Percentiles rank a stretch among this genome's conserved stretches.
Conservation (phyloP, 2,329 filamentous ascomycete species). For the Claviceps sp. region DNA sequence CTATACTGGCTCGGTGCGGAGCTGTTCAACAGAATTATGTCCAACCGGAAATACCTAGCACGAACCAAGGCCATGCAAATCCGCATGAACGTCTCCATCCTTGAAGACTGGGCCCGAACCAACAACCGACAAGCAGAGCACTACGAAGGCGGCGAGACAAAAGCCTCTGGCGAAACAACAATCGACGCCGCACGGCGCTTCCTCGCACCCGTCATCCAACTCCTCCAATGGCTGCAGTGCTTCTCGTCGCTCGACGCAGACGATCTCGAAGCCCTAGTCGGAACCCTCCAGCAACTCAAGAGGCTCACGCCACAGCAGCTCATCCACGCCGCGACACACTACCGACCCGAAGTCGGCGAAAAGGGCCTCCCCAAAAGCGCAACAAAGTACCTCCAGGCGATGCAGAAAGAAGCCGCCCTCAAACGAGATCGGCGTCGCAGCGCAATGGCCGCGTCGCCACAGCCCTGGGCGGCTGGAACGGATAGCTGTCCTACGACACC, state of each 20-base stretch:
- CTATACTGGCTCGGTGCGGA: conserved; percentile 95
- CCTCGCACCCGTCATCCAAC: conserved; percentile 78
- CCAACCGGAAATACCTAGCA: conserved; percentile 84
- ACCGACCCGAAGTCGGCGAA: conserved; percentile 88
- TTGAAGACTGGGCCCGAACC: conserved; percentile 89
- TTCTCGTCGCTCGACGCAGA: conserved; percentile 83
- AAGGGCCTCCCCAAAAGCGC: conserved; percentile 81
- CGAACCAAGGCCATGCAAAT: conserved; percentile 99
- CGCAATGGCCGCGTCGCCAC: conserved; percentile 28
- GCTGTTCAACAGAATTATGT: conserved; percentile 96
- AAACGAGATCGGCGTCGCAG: conserved; percentile 42
- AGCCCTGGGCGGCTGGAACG: conserved; percentile 18
- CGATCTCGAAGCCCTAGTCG: conserved; percentile 76
- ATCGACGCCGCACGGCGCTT: conserved; percentile 74
- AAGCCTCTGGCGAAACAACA: conserved; percentile 72
- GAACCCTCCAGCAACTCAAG: conserved; percentile 79
- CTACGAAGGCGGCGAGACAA: conserved; percentile 84
- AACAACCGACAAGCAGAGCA: conserved; percentile 95
- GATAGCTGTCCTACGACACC: conserved; percentile 33
- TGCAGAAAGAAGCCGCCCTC: conserved; percentile 60
- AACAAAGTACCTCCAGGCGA: conserved; percentile 68
- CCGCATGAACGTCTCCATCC: conserved; percentile 89
- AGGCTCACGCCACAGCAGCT: conserved; percentile 76
- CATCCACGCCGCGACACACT: conserved; percentile 83
- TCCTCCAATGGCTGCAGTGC: conserved; percentile 94